phyloP scores from a whole-genome alignment of 202 grass and related monocot genomes.

The Hordeum pubiflorum region DNA sequence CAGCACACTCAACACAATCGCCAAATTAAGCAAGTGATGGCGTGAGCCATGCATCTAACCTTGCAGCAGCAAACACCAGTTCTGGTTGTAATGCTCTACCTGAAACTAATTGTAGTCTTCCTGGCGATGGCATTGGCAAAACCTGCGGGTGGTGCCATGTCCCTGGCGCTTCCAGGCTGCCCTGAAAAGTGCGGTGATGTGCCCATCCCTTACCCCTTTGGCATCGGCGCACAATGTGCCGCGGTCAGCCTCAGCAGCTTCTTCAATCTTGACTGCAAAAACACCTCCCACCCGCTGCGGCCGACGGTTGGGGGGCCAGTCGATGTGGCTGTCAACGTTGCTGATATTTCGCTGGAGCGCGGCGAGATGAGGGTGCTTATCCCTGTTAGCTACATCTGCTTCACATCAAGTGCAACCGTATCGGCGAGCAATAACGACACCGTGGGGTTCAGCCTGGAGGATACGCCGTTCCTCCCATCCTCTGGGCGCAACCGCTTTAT shows the following conservation, averaged over 20 bases:
- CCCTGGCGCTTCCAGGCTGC: conserved; percentile 7
- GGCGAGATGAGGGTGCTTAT: background rate
- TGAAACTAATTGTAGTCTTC: background rate
- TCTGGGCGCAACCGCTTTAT: background rate
- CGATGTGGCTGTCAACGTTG: background rate
- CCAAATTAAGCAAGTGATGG: background rate
- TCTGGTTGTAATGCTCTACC: background rate
- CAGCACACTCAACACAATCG: background rate
- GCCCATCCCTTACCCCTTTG: conserved; percentile 56
- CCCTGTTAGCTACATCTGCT: background rate
- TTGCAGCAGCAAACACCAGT: background rate
- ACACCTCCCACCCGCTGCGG: background rate
- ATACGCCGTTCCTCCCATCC: background rate
- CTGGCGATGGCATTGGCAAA: background rate
- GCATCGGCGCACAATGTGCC: conserved; percentile 7
- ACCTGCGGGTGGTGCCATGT: background rate
- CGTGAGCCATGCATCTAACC: background rate
- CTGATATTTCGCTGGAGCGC: background rate
- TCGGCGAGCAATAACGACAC: background rate
- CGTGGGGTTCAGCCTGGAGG: background rate
- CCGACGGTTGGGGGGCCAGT: background rate
- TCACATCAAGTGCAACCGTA: background rate
- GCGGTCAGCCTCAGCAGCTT: background rate
- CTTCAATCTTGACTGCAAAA: conserved; percentile 42
- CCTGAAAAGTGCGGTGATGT: conserved; percentile 27